Base-by-base conservation (phyloP, 2,329 filamentous ascomycete genomes). In the Plenodomus biglobosus region DNA sequence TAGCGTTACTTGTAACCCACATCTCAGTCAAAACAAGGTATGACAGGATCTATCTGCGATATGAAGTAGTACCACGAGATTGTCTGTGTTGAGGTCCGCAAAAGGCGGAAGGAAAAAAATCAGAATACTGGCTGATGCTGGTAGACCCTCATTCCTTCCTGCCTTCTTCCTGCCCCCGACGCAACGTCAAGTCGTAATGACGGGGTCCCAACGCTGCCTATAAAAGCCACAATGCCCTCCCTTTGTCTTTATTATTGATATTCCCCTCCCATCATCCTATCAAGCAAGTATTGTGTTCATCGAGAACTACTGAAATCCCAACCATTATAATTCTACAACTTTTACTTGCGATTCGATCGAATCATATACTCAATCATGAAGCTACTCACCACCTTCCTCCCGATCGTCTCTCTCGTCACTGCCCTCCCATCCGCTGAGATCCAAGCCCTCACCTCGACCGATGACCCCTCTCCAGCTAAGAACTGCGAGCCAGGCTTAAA, bases 401-500 rank as follows among this genome's bases (percentile, higher is more conserved):
- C 45, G 18, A 24, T 48, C 11, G 21, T 42, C 6, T 15, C 30
- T 7, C 8, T 48, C 4, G 35, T 18, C 0, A n/a, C 38, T 30
- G 51, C 53, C 1, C 35, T 49, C 2, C 57, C 57, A 8, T 46
- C 52, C 17, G 35, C 20, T 16, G 44, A 17, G 15, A 22, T 39
- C 34, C 38, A 36, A 3, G 39, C 39, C 36, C 27, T 38, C 3
- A 43, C 8, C 8, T 37, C 35, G 10, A 13, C 19, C 16, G 27
- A 32, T 32, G 27, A 32, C 3, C 22, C 22, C 5, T 24, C 22
- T 5, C 27, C 27, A 11, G 27, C 15, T 15, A 32, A 35, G 4
- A 44, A 44, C 13, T 58, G 51, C 42, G 30, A 56, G 11, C 35
- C 51, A 6, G 48, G 45, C 10, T 35, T 38, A n/a, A 19, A 42